Evolutionary conservation across 805 yeast genomes (phyloP).

Genomic region (Zygotorulaspora danielsina): DNA sequence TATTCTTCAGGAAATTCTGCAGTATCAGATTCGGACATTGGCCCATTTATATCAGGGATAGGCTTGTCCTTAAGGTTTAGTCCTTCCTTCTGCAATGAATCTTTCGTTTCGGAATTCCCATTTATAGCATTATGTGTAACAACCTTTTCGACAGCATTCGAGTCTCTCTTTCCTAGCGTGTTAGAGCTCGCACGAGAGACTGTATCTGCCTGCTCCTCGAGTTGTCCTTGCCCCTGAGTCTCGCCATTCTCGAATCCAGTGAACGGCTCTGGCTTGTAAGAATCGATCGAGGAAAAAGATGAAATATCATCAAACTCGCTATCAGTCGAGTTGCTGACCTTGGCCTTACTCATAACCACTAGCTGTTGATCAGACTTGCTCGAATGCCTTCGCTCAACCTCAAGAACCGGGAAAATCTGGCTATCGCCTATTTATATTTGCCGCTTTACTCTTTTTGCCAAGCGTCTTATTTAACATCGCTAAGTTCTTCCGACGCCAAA

Average conservation of each 20-base stretch:
- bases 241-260: conserved; percentile 13
- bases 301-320: conserved; percentile 27
- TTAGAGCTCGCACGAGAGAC: conserved; percentile 15
- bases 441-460: not conserved
- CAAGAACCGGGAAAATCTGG: no score
- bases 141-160: conserved; percentile 22
- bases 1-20: conserved; percentile 62
- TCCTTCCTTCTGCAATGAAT: conserved; percentile 19
- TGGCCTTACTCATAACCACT: not conserved
- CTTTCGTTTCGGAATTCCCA: conserved; percentile 26
- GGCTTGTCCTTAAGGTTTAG: conserved; percentile 14
- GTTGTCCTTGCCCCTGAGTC: not conserved
- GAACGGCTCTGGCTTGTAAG: conserved; percentile 27
- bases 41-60: conserved; percentile 23
- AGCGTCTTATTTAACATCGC: not conserved
- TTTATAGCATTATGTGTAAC: conserved; percentile 24
- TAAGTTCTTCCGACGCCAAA: not conserved
- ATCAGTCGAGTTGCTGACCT: conserved; percentile 9
- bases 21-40: conserved; percentile 13
- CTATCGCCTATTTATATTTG: not conserved
- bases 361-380: not conserved
- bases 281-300: conserved; percentile 28
- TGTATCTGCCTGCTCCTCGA: not conserved
- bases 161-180: conserved; percentile 16
- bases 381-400: no score